Conservation (phyloP, 805 yeast genomes). For the Hanseniaspora singularis region DNA sequence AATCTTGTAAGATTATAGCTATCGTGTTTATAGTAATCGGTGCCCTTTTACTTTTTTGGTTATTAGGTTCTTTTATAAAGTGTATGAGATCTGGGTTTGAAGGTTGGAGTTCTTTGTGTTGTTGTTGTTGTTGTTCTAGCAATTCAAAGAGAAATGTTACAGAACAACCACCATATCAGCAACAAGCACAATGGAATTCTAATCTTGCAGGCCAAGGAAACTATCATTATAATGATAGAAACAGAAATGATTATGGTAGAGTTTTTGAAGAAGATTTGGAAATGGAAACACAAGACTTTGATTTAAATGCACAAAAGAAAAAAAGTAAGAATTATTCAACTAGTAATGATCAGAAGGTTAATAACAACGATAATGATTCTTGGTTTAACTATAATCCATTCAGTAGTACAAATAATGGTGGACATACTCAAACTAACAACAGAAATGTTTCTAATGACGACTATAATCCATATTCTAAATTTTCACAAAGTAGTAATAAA, state of each 20-base stretch:
- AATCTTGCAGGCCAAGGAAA: slow-evolving; percentile 14
- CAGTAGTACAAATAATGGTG: not conserved
- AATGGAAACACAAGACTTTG: slow-evolving; percentile 15
- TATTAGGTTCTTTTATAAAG: slow-evolving; percentile 39
- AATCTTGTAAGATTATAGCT: slow-evolving; percentile 53
- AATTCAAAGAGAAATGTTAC: not conserved
- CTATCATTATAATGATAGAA: not conserved
- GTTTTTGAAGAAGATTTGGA: slow-evolving; percentile 11
- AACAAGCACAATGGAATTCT: slow-evolving; percentile 21
- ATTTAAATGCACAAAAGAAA: slow-evolving; percentile 13
- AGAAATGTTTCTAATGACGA: not conserved
- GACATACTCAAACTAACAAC: not conserved
- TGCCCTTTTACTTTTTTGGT: slow-evolving; percentile 9
- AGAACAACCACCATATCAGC: slow-evolving; percentile 19
- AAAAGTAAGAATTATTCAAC: not conserved
- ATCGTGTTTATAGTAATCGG: slow-evolving; percentile 41
- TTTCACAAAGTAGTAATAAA: slow-evolving; percentile 5
- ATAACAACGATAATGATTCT: not conserved
- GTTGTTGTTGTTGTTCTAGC: slow-evolving; percentile 32
- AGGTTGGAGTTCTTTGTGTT: slow-evolving; percentile 40
- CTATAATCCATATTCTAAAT: slow-evolving; percentile 1
- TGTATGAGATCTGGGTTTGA: slow-evolving; percentile 48
- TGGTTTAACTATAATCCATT: slow-evolving; percentile 13
- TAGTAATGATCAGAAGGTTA: not conserved
- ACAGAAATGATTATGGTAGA: slow-evolving; percentile 10